Percentiles rank a stretch among this genome's conserved stretches.
Conservation (phyloP, 2,329 filamentous ascomycete species). For the Cladosporium sp. region DNA sequence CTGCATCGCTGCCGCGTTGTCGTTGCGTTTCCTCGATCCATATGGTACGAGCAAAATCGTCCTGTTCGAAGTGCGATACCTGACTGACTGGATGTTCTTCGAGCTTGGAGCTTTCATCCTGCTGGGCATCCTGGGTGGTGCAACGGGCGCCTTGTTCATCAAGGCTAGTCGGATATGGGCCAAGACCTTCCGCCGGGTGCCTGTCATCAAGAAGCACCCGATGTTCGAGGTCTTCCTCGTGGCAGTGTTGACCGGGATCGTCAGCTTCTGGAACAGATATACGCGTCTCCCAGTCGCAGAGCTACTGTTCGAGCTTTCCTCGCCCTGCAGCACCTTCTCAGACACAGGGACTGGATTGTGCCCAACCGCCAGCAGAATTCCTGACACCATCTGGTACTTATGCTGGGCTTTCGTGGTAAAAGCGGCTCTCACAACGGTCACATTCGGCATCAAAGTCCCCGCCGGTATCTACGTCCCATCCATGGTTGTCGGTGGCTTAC, state of each 20-base stretch:
- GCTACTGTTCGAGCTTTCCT: conserved; percentile 81
- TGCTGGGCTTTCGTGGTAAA: conserved; percentile 82
- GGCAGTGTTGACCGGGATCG: conserved; percentile 72
- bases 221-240: conserved; percentile 84
- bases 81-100: conserved; percentile 88
- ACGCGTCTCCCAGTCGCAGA: conserved; percentile 87
- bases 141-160: conserved; percentile 85
- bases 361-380: conserved; percentile 69
- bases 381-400: conserved; percentile 64
- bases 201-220: conserved; percentile 73
- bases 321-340: conserved; percentile 71
- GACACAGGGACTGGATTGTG: conserved; percentile 70
- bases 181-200: conserved; percentile 74
- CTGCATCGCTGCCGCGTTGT: conserved; percentile 83
- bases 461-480: conserved; percentile 97
- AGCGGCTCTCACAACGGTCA: conserved; percentile 77
- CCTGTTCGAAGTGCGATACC: conserved; percentile 87
- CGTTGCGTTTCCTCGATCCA: conserved; percentile 89
- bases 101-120: conserved; percentile 79
- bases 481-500: conserved; percentile 93
- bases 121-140: conserved; percentile 80
- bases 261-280: conserved; percentile 90
- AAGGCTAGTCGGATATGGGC: conserved; percentile 92
- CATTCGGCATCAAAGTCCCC: conserved; percentile 93
- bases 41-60: conserved; percentile 97